Evolutionary conservation across 2,329 filamentous ascomycete species (phyloP), one percentile per base, ranked within the genome.

Genomic region (Cyanodermella asteris): DNA sequence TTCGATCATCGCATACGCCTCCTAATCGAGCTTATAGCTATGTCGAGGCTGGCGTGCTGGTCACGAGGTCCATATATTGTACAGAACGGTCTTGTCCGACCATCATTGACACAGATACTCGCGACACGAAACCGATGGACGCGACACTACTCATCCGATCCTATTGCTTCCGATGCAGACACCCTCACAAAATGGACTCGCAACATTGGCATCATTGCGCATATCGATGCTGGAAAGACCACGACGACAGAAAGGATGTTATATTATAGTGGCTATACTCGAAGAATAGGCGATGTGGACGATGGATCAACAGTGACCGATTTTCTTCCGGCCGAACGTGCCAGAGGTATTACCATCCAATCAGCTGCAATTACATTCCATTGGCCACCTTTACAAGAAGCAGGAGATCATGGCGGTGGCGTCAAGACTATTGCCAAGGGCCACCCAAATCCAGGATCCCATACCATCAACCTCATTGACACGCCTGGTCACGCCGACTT

Each of bases 171-270:
- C n/a, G n/a, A n/a, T n/a, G n/a, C n/a, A n/a, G n/a, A n/a, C 18
- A 19, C 10, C 11, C 23, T 13, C 23, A 25, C n/a, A 25, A 16
- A 11, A 16, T 65, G 65, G 38, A 87, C 82, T 25, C 64, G 84
- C 38, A 97, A 97, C 44, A 93, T 97, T 44, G 87, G 87, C 32
- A 94, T 97, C 37, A 93, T 97, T 47, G 87, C 87, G 31, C 87
- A 97, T 48, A 91, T 97, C 35, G 87, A 94, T 68, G 87, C 87
- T 28, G 62, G 66, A 6, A 97, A 97, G 58, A 97, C 87, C 2
- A 94, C 87, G 0, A 97, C 87, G 0, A 94, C 87, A 4, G 87
- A 97, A 66, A 81, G 87, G 30, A 94, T 94, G 84, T 73, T 97
- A 41, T 94, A 81, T 44, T 91, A 93, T 42, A 90, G 80, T 45